Percentiles rank a stretch among this genome's conserved stretches.
Conservation (phyloP, 176 grass and related monocot species). For the Aegilops sharonensis region DNA sequence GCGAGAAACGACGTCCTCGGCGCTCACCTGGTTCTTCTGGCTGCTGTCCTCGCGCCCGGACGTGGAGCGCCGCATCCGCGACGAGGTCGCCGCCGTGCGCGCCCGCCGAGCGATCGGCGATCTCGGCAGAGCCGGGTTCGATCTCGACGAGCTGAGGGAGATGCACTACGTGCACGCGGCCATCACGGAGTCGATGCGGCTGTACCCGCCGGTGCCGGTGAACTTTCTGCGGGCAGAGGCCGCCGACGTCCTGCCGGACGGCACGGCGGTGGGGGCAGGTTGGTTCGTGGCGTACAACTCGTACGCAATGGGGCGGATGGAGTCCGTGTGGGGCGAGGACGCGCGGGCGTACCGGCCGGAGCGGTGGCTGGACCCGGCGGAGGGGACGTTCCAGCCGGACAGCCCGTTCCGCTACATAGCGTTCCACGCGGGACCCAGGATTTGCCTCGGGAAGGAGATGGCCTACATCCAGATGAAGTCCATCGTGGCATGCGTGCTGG, state of each 20-base stretch:
- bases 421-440: conserved; percentile 69
- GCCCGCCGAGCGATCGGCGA: not conserved
- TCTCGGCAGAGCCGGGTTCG: conserved; percentile 13
- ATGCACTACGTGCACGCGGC: conserved; percentile 85
- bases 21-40: conserved; percentile 89
- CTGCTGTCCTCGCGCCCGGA: conserved; percentile 60
- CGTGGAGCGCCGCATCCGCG: conserved; percentile 50
- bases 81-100: conserved; percentile 50
- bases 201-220: conserved; percentile 65
- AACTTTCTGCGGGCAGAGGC: conserved; percentile 11
- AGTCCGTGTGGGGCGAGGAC: conserved; percentile 48
- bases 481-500: conserved; percentile 49
- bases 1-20: conserved; percentile 62
- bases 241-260: conserved; percentile 71
- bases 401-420: conserved; percentile 53
- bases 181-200: conserved; percentile 71
- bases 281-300: conserved; percentile 59
- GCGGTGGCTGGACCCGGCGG: conserved; percentile 51
- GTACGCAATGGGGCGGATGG: conserved; percentile 66
- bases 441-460: conserved; percentile 82
- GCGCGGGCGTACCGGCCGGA: conserved; percentile 54
- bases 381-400: conserved; percentile 51
- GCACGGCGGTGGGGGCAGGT: conserved; percentile 40
- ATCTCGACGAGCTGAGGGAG: conserved; percentile 65
- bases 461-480: conserved; percentile 85